A percentile compares a stretch with the other conserved stretches of the same genome.
phyloP scores from a whole-genome alignment of 805 yeast genomes.

The Zygoascus tannicola region DNA sequence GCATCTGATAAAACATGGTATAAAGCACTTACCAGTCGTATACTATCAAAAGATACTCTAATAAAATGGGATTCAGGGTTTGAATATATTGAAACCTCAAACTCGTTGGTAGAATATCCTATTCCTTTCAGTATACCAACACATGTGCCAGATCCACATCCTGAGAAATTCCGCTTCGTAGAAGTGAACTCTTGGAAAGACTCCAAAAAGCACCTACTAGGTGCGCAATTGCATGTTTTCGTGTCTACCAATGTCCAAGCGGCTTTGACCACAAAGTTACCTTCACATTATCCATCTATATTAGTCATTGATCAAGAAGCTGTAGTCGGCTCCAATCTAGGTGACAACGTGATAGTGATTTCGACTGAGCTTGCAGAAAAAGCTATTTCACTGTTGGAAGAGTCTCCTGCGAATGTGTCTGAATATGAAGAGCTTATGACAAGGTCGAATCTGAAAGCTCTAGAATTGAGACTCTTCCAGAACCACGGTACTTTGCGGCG shows the following conservation, averaged over 20 bases:
- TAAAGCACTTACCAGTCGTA: constrained; percentile 19
- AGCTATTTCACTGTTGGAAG: constrained; percentile 20
- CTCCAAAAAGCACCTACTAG: constrained; percentile 22
- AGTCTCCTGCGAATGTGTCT: constrained; percentile 22
- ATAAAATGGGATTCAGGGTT: constrained; percentile 21
- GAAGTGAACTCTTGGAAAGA: constrained; percentile 24
- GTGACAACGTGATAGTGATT: constrained; percentile 10
- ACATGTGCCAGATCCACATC: constrained; percentile 17
- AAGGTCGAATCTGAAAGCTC: constrained; percentile 30
- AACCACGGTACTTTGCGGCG: constrained; percentile 10
- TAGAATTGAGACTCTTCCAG: constrained; percentile 42
- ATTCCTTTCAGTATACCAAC: constrained; percentile 16
- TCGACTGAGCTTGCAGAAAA: constrained; percentile 17
- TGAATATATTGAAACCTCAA: constrained; percentile 25
- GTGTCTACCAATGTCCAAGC: constrained; percentile 14
- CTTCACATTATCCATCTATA: constrained; percentile 19
- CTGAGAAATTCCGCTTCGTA: constrained; percentile 20
- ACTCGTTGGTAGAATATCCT: constrained; percentile 25
- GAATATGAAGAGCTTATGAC: constrained; percentile 30
- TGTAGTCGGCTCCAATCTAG: constrained; percentile 5
- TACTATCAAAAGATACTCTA: constrained; percentile 27
- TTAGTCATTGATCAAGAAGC: constrained; percentile 13
- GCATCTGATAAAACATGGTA: constrained; percentile 26
- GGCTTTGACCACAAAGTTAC: constrained; percentile 13
- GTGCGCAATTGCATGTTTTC: constrained; percentile 22